These are phyloP conservation scores for Aquilaria yunnanensis DNA, from an alignment of 345 rosid species.

Conservation along the genomic window DNA sequence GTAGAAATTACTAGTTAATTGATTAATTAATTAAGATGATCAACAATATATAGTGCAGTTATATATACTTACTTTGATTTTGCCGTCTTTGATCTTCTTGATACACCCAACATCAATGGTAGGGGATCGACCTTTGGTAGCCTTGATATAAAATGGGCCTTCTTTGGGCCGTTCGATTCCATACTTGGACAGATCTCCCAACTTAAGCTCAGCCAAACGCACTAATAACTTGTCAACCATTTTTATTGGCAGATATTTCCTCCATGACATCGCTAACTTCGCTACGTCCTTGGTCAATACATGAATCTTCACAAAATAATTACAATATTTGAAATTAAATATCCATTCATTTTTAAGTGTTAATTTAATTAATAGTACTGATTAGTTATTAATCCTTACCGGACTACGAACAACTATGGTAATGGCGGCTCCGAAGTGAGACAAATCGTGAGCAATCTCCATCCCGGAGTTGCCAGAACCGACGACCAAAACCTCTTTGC, in stretches of 20 bases:
- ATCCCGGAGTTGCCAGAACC: slow-evolving; percentile 75
- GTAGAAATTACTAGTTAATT: neutral
- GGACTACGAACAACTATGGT: slow-evolving; percentile 4
- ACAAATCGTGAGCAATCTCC: neutral
- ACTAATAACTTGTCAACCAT: slow-evolving; percentile 25
- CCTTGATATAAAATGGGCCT: slow-evolving; percentile 37
- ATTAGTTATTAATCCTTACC: neutral
- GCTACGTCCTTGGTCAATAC: slow-evolving; percentile 29
- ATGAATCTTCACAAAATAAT: slow-evolving; percentile 19
- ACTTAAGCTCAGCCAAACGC: slow-evolving; percentile 9
- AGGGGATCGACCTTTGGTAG: slow-evolving; percentile 32
- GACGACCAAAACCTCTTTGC: slow-evolving; percentile 54
- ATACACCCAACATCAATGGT: slow-evolving; percentile 52
- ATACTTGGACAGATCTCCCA: slow-evolving; percentile 11
- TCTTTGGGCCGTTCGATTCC: slow-evolving; percentile 37
- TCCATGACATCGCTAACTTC: slow-evolving; percentile 20
- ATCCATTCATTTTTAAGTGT: too few relatives aligned
- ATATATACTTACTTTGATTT: slow-evolving; percentile 21
- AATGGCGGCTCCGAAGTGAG: slow-evolving; percentile 24
- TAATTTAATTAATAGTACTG: too few relatives aligned
- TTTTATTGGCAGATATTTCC: slow-evolving; percentile 16
- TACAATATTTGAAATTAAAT: too few relatives aligned
- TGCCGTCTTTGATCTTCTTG: slow-evolving; percentile 24
- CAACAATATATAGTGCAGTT: too few relatives aligned
- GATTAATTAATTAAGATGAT: neutral